Percentiles rank a stretch among this genome's conserved stretches.
Evolutionary conservation across 805 yeast species (phyloP).

Genomic region (Metschnikowia gruessii): DNA sequence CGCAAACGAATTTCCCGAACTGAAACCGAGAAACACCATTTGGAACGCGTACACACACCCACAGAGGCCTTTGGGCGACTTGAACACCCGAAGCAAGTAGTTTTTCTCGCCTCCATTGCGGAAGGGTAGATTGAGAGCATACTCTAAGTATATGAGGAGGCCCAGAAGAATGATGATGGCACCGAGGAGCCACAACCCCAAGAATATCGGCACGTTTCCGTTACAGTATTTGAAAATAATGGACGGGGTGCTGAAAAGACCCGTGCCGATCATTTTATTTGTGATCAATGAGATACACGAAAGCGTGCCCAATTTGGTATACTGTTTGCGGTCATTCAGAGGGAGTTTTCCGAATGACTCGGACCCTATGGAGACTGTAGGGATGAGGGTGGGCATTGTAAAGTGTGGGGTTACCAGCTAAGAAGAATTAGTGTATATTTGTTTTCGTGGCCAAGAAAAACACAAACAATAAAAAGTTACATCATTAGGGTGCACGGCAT

Average conservation of each 20-base stretch:
- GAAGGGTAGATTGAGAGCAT: slow-evolving; percentile 40
- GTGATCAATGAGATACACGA: slow-evolving; percentile 48
- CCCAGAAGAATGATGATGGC: slow-evolving; percentile 40
- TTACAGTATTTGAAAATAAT: slow-evolving; percentile 52
- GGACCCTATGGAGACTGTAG: slow-evolving; percentile 11
- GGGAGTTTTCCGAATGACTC: slow-evolving; percentile 11
- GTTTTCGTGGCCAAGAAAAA: no score
- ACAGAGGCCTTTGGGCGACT: slow-evolving; percentile 31
- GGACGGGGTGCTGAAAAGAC: slow-evolving; percentile 67
- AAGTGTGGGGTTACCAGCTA: not conserved
- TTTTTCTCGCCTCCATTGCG: slow-evolving; percentile 43
- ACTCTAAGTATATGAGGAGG: slow-evolving; percentile 40
- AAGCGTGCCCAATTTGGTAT: slow-evolving; percentile 24
- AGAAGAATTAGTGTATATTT: no score
- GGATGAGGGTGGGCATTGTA: slow-evolving; percentile 15
- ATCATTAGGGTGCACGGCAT: not conserved
- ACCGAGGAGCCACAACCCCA: slow-evolving; percentile 34
- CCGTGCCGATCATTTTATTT: slow-evolving; percentile 73
- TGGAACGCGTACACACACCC: slow-evolving; percentile 47
- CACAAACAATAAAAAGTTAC: not conserved
- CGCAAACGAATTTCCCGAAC: slow-evolving; percentile 62
- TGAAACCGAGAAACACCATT: slow-evolving; percentile 56
- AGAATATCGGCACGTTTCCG: slow-evolving; percentile 38
- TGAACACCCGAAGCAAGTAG: slow-evolving; percentile 36
- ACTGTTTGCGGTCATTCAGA: slow-evolving; percentile 6